phyloP scores from a whole-genome alignment of 1,284 basidiomycete species.

The Fomitopsis pinicola region DNA sequence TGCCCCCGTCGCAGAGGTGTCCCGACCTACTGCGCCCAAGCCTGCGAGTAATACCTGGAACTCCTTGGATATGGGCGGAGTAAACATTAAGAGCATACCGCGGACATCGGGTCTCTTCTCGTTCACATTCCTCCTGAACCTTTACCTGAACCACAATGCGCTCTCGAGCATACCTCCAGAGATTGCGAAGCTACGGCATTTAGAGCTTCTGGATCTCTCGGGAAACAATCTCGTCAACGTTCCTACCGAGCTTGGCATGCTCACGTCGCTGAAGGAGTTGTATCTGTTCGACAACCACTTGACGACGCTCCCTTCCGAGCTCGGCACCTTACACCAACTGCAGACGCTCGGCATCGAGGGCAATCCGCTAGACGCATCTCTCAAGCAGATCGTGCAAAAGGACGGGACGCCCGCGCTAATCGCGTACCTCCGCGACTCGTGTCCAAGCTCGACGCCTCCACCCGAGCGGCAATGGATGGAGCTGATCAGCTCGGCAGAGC shows the following conservation, averaged over 20 bases:
- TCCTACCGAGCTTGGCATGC: constrained; percentile 89
- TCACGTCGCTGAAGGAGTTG: constrained; percentile 87
- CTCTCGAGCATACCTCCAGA: constrained; percentile 79
- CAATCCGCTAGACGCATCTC: constrained; percentile 81
- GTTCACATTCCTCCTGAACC: constrained; percentile 89
- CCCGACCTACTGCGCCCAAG: constrained; percentile 52
- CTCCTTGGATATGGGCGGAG: constrained; percentile 95
- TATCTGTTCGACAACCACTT: constrained; percentile 96
- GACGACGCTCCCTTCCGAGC: constrained; percentile 78
- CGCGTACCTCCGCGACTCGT: constrained; percentile 84
- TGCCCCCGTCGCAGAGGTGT: constrained; percentile 59
- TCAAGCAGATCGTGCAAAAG: constrained; percentile 85
- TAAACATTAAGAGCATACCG: constrained; percentile 89
- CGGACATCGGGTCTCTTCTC: constrained; percentile 81
- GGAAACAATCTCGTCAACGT: constrained; percentile 81
- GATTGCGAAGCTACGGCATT: constrained; percentile 81
- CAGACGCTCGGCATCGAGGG: constrained; percentile 95
- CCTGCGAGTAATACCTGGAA: constrained; percentile 79
- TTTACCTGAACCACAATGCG: constrained; percentile 97
- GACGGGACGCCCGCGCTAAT: constrained; percentile 91
- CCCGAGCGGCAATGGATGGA: constrained; percentile 83
- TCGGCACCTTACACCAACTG: constrained; percentile 90
- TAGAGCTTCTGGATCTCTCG: constrained; percentile 91
- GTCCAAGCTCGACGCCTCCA: constrained; percentile 79
- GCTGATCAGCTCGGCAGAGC: constrained; percentile 68